Base-by-base conservation (phyloP, 2,329 filamentous ascomycete genomes). In the Penicillium carneum region DNA sequence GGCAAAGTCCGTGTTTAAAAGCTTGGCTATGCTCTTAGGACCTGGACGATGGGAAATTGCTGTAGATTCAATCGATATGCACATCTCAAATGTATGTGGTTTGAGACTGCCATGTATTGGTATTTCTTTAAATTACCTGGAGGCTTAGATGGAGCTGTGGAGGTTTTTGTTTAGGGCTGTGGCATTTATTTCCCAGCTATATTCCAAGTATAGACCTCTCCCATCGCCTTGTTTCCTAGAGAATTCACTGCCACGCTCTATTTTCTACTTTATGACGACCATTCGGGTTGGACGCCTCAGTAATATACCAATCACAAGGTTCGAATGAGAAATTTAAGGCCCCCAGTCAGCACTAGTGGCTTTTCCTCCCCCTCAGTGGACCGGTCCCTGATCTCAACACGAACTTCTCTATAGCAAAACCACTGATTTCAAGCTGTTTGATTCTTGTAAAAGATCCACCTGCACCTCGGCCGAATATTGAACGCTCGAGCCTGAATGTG, bases 331-430 rank as follows among this genome's bases (percentile, higher is more conserved):
- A 47, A 38, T 23, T 4, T 55, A 41, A 47, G 47, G 23, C 29
- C 46, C 23, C 38, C 41, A 33, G 62, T 49, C 36, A 63, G 43
- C 41, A 47, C 41, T 29, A 29, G 14, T 36, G 12, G 33, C 11
- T 38, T 14, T 50, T 5, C 8, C 16, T 3, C 10, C 41, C 29
- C 31, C 41, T 36, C 16, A 36, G 20, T 47, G 41, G 51, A 10
- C 31, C 20, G 29, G 51, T 47, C 31, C 29, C 52, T 36, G 31
- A 29, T 29, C 34, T 18, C 39, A 36, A 36, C 46, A 16, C 9
- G 8, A 1, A n/a, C 23, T 7, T 20, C 33, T 11, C 46, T 50
- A 34, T 12, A 12, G 14, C 16, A 36, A 50, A 23, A 11, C 9
- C 2, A 11, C 3, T 38, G 26, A 18, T 47, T 31, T 33, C 23